Conservation (phyloP, 2,329 filamentous ascomycete genomes). For the Myrmaecium sp. region DNA sequence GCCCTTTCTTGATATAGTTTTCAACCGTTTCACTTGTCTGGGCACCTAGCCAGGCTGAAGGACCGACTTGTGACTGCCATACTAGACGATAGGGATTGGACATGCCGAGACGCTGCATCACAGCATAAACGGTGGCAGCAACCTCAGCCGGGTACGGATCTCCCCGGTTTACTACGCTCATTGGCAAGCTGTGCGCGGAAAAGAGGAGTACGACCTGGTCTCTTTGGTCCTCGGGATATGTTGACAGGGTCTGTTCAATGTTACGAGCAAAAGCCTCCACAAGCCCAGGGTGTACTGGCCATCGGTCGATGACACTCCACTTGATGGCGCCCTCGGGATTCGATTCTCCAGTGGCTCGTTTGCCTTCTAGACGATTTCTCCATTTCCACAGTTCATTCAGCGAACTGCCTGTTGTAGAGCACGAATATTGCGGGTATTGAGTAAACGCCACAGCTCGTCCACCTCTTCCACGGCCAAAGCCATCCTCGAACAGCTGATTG, state of each 20-base stretch:
- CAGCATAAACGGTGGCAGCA: slow-evolving; percentile 84
- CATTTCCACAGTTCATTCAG: slow-evolving; percentile 98
- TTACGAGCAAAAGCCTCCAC: slow-evolving; percentile 87
- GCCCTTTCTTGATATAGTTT: slow-evolving; percentile 75
- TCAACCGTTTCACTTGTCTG: slow-evolving; percentile 82
- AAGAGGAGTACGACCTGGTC: slow-evolving; percentile 76
- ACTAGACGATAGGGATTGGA: slow-evolving; percentile 84
- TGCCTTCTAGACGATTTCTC: slow-evolving; percentile 74
- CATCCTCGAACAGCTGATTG: slow-evolving; percentile 61
- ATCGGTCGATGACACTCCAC: slow-evolving; percentile 97
- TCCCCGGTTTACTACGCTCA: slow-evolving; percentile 93
- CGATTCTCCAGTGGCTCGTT: slow-evolving; percentile 37
- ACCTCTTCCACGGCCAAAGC: slow-evolving; percentile 78
- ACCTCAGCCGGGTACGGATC: slow-evolving; percentile 94
- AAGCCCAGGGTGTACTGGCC: slow-evolving; percentile 81
- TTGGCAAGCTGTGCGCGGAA: slow-evolving; percentile 88
- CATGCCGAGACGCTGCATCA: slow-evolving; percentile 83
- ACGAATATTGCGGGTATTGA: slow-evolving; percentile 96
- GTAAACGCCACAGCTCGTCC: slow-evolving; percentile 92
- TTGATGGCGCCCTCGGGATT: slow-evolving; percentile 53
- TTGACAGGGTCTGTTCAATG: slow-evolving; percentile 68
- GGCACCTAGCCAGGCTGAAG: slow-evolving; percentile 85
- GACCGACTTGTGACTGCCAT: slow-evolving; percentile 97
- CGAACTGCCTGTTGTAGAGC: slow-evolving; percentile 90
- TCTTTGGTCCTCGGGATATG: slow-evolving; percentile 68